Base-by-base conservation (phyloP, 768 basidiomycete species). In the Trametes gibbosa region DNA sequence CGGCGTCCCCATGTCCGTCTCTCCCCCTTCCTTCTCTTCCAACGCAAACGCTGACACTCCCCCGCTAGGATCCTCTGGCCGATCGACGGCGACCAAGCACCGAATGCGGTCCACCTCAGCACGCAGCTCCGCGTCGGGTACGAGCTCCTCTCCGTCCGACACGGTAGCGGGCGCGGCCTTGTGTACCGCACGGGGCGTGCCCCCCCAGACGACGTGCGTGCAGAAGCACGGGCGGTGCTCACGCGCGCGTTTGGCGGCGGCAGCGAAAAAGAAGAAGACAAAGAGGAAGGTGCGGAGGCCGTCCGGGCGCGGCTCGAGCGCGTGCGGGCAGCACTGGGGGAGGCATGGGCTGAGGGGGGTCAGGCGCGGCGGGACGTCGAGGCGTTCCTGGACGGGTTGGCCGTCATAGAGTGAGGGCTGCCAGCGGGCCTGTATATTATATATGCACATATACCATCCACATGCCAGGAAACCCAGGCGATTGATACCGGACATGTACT, bases 141-240 rank as follows among this genome's bases (percentile, higher is more conserved):
- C 58, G 67, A 69, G 62, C 64, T 71, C 0, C 43, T 69, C 29
- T 65, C 69, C 48, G 67, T 68, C 2, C 67, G 55, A 10, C 7
- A 21, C 27, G 55, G 69, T 14, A 57, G 47, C 2, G 66, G 68
- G 2, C 43, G 27, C 6, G 27, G 39, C 5, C 24, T 19, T 5
- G 41, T 41, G n/a, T 19, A 21, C n/a, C 55, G 55, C 55, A 56
- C 58, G 7, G 65, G 63, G 3, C 52, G 61, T 9, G 59, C 56
- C 52, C 66, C 63, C 2, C 8, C 66, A 13, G 67, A 69, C 16
- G 65, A 69, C 4, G 45, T 69, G 17, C 42, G 56, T 13, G 50
- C 25, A 2, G 71, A 72, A 54, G 34, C 56, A 14, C 45, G 42
- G 5, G 57, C 56, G 9, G 61, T 69, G 10, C 61, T 72, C 25